These are phyloP conservation scores for Talaromyces verruculosus DNA, from an alignment of 2,329 filamentous ascomycete species.

Conservation along the genomic window DNA sequence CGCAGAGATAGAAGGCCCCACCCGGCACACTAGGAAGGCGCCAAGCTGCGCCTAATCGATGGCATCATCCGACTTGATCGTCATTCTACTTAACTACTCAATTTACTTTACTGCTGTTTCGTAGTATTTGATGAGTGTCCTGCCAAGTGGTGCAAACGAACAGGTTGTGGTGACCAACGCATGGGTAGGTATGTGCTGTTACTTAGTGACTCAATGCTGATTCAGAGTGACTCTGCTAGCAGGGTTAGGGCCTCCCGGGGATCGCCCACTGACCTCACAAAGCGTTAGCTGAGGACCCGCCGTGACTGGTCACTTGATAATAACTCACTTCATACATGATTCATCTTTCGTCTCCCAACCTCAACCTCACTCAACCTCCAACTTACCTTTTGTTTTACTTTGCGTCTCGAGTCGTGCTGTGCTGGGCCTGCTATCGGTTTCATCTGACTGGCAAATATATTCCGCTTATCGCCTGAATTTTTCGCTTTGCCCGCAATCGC, in stretches of 20 bases:
- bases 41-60: conserved; percentile 4
- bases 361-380: background rate
- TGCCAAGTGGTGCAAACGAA: no score
- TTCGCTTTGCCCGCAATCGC: background rate
- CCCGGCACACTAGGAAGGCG: conserved; percentile 1
- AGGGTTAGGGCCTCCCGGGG: background rate
- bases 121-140: no score
- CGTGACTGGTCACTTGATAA: conserved; percentile 1
- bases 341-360: background rate
- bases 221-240: background rate
- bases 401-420: background rate
- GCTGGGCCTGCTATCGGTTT: background rate
- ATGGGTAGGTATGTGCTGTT: background rate
- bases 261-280: conserved; percentile 10
- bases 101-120: no score
- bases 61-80: background rate
- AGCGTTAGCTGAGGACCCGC: conserved; percentile 2
- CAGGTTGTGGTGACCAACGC: no score
- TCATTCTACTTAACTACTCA: no score
- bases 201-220: background rate
- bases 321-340: background rate
- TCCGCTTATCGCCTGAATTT: background rate
- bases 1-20: conserved; percentile 2
- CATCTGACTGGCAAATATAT: background rate
- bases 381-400: background rate